Evolutionary conservation across 129 eudicot genomes (phyloP), one percentile per base, ranked within the genome.

Genomic region (Flaveria ramosissima): DNA sequence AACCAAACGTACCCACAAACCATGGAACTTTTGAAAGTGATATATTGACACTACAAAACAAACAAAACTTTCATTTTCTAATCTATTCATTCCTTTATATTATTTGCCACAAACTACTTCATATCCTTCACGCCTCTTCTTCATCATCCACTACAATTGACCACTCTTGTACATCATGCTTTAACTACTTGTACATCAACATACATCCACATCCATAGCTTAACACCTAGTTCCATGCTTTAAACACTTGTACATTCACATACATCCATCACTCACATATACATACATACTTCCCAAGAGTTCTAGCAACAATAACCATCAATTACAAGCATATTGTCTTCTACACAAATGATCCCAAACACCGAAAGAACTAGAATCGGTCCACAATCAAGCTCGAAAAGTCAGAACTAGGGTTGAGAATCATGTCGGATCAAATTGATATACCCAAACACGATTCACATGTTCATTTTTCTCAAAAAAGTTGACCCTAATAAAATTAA

Each of bases 91-190:
- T 75, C 79, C 71, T 71, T 30, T 27, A 10, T 65, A 10, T 80
- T 45, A 64, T 80, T 52, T 73, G 64, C 75, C 84, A 80, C 78
- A 80, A 80, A 80, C 62, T 20, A 73, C 63, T 80, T 80, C 63
- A 5, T 52, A 73, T 80, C 75, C 84, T 80, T 73, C 79, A 80
- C 84, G 84, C 75, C 84, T 80, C 84, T 80, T 80, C 75, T 55
- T 73, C 79, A 27, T 80, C 79, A 80, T 74, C 84, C 80, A 80
- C 73, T 21, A 23, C 50, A 68, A 69, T 78, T 70, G 76, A 78
- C 82, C 64, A 19, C 76, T 69, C 70, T 42, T 65, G 70, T 80
- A 41, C 74, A n/a, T 64, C 41, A 65, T 27, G 78, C 79, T 80
- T 73, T 63, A 80, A 64, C 15, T 56, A 73, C 77, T 78, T 78